These are phyloP conservation scores for Backusella morwellensis DNA, from an alignment of 192 early-diverging fungal genomes.

Conservation along the genomic window DNA sequence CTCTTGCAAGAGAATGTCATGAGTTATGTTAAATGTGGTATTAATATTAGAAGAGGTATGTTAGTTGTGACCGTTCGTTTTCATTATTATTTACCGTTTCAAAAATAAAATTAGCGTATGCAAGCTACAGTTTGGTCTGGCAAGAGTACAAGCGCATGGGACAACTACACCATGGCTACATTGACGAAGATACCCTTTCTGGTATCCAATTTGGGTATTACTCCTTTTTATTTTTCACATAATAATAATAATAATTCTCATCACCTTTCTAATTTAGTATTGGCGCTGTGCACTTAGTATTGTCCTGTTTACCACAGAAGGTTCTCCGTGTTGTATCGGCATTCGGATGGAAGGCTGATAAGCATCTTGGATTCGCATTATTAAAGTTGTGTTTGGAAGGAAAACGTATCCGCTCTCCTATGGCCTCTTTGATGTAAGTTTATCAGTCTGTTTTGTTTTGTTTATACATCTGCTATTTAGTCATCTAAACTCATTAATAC, in stretches of 20 bases:
- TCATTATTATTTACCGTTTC: not conserved
- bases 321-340: conserved; percentile 49
- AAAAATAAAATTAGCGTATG: conserved; percentile 18
- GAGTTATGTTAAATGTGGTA: conserved; percentile 50
- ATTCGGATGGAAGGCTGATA: conserved; percentile 53
- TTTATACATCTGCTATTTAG: not conserved
- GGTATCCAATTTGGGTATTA: conserved; percentile 41
- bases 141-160: conserved; percentile 43
- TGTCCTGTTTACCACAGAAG: conserved; percentile 48
- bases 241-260: not conserved
- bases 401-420: conserved; percentile 46
- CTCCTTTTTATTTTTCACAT: not conserved
- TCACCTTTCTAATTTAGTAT: conserved; percentile 15
- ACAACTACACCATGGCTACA: conserved; percentile 26
- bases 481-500: not conserved
- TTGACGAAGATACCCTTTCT: conserved; percentile 36
- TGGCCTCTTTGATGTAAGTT: conserved; percentile 51
- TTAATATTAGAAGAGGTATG: conserved; percentile 55
- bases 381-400: conserved; percentile 44
- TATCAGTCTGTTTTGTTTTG: not conserved
- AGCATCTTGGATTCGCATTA: conserved; percentile 49
- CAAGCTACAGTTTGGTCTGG: conserved; percentile 38
- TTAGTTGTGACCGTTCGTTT: not conserved
- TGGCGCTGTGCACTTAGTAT: conserved; percentile 40
- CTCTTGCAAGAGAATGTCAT: conserved; percentile 46